Base-by-base conservation (phyloP, 2,329 filamentous ascomycete genomes). In the Diaporthe caulivora region DNA sequence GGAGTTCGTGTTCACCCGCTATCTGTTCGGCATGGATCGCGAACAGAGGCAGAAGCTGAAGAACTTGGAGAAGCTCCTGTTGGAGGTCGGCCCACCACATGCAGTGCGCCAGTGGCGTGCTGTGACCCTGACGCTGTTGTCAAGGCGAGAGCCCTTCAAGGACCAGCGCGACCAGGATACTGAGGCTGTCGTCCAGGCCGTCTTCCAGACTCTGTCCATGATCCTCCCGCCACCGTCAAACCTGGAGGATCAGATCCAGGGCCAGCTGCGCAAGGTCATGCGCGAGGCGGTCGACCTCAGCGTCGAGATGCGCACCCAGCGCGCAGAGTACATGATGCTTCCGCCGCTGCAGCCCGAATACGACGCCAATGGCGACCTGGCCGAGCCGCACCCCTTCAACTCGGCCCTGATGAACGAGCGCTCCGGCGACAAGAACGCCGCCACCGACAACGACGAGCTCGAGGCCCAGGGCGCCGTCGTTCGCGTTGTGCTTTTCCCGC, bases 61-160 rank as follows among this genome's bases (percentile, higher is more conserved):
- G 86, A 92, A 93, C 44, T 90, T 99, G 11, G 97, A 99, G 85
- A 98, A 98, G 86, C 92, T 94, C 51, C 89, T 99, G 40, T 89
- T 90, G 26, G 97, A 99, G 81, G 94, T 98, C 78, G 97, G 96
- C 64, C 95, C 96, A 37, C 88, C 90, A 69, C 90, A 93, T 74
- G 95, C 97, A n/a, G 96, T 99, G 57, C 94, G 97, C 72, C 95
- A 97, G 84, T 99, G 97, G 97, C 95, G 97, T 76, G 95, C 97
- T 71, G 96, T 97, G 51, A 99, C 97, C 17, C 88, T 99, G 60
- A 98, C 95, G 1, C 89, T 99, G 7, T 91, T 99, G 26, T 92
- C 95, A 42, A 93, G 92, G 81, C 91, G 96, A 60, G 90, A 92
- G 18, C 86, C 90, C n/a, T 99, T 98, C 84, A 89, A 91, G 76